Evolutionary conservation across 257 asterid genomes (phyloP), one percentile per base, ranked within the genome.

Genomic region (Fraxinus quadrangulata): DNA sequence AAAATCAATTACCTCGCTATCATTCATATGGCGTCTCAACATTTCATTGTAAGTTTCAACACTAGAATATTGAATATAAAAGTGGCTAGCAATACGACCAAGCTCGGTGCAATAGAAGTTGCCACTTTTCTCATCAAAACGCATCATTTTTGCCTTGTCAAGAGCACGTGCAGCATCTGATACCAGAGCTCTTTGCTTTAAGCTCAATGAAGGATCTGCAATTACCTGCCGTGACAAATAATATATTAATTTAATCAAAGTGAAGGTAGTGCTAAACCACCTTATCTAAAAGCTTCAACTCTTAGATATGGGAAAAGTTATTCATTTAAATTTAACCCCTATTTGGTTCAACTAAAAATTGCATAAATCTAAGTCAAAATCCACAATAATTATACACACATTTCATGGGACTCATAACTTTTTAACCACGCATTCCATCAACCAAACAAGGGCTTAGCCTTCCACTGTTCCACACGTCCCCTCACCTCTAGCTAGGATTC

Each of bases 81-180:
- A 95, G 88, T 95, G 99, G 85, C 99, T 95, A 51, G 99, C 99
- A 65, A 95, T 95, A 76, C 99, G 99, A 69, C 99, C 99, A 81
- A 95, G 99, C 89, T 95, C 99, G 11, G 99, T 93, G 84, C 98
- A 93, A 75, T 91, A 95, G 70, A 95, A 93, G 84, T 95, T 95
- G 85, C 99, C 99, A 79, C 99, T 95, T 87, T 95, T 95, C 88
- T 95, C 99, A 86, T 95, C 99, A 75, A 93, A 95, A 66, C 99
- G 99, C 99, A 95, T 91, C 99, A 95, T 95, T 89, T 95, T 95
- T 74, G 99, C 99, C 87, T 86, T 93, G 89, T 95, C 99, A 9
- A 95, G 98, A 81, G 97, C 86, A 76, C 99, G 96, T 66, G 99
- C 99, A 77, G 98, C 98, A 87, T 93, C 98, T 40, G 90, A 86